Evolutionary conservation across 306 rosid species (phyloP).

Genomic region (Hylodesmum podocarpum): DNA sequence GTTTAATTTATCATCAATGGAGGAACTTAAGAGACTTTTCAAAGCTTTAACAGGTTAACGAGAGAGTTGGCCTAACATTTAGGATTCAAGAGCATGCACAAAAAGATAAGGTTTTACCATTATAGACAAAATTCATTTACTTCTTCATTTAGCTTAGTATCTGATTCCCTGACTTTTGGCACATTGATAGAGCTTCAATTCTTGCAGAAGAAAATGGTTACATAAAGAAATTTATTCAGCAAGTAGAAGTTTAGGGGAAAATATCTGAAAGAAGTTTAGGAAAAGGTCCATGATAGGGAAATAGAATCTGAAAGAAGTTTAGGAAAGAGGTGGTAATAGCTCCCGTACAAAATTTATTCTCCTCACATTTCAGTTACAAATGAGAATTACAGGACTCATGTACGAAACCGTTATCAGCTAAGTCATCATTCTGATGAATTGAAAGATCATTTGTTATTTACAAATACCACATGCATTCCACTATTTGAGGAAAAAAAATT

Average conservation of each 20-base stretch:
- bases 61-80: not conserved
- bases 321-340: no score
- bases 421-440: not conserved
- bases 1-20: not conserved
- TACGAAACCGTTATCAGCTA: not conserved
- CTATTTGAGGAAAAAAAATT: not conserved
- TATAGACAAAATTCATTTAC: not conserved
- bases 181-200: not conserved
- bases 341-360: no score
- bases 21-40: not conserved
- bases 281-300: no score
- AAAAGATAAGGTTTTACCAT: not conserved
- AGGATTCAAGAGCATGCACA: not conserved
- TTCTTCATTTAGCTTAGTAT: not conserved
- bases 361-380: not conserved
- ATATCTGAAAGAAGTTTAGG: no score
- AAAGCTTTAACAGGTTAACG: not conserved
- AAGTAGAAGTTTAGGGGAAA: no score
- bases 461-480: not conserved
- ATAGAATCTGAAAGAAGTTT: no score
- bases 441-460: not conserved
- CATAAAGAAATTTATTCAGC: no score
- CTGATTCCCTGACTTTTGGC: not conserved
- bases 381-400: not conserved
- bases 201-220: no score